phyloP scores from a whole-genome alignment of 495 filamentous ascomycete species.

The Aspergillus coremiiformis region DNA sequence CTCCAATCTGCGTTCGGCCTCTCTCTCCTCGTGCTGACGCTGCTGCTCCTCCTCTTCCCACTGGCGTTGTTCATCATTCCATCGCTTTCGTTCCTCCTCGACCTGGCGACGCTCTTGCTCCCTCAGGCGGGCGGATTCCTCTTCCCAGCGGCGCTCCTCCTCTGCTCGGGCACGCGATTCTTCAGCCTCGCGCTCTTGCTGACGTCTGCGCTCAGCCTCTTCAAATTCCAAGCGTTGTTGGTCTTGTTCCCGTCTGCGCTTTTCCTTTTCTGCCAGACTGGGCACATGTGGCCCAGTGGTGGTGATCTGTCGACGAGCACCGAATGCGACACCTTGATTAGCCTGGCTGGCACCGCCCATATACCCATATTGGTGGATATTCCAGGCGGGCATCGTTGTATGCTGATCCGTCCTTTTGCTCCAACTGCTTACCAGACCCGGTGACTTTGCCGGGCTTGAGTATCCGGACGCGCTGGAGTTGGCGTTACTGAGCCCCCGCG shows the following conservation, averaged over 20 bases:
- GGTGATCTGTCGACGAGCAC: slow-evolving; percentile 87
- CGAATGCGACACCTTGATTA: slow-evolving; percentile 89
- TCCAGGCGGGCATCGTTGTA: slow-evolving; percentile 85
- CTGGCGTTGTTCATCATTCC: slow-evolving; percentile 77
- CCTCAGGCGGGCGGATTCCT: slow-evolving; percentile 59
- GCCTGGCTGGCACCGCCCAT: slow-evolving; percentile 97
- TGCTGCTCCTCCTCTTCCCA: slow-evolving; percentile 79
- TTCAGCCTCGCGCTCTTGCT: slow-evolving; percentile 57
- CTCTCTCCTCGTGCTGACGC: slow-evolving; percentile 64
- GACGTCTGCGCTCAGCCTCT: slow-evolving; percentile 55
- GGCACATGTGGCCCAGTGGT: slow-evolving; percentile 71
- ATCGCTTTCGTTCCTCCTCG: slow-evolving; percentile 70
- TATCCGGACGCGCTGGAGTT: slow-evolving; percentile 49
- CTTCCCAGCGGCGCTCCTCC: slow-evolving; percentile 74
- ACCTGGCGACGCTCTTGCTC: slow-evolving; percentile 61
- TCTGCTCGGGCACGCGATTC: slow-evolving; percentile 60
- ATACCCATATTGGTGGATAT: slow-evolving; percentile 97
- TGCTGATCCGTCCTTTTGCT: slow-evolving; percentile 76
- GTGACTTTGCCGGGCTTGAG: slow-evolving; percentile 56
- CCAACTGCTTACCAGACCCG: slow-evolving; percentile 73
- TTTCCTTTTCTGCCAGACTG: slow-evolving; percentile 60
- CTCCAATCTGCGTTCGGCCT: slow-evolving; percentile 57
- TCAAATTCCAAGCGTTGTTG: slow-evolving; percentile 57
- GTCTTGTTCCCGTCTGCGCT: slow-evolving; percentile 51
- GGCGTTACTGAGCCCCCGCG: slow-evolving; percentile 56